A percentile compares a stretch with the other conserved stretches of the same genome.
Evolutionary conservation across 1,284 basidiomycete species (phyloP).

Genomic region (Phellinidium pouzarii): DNA sequence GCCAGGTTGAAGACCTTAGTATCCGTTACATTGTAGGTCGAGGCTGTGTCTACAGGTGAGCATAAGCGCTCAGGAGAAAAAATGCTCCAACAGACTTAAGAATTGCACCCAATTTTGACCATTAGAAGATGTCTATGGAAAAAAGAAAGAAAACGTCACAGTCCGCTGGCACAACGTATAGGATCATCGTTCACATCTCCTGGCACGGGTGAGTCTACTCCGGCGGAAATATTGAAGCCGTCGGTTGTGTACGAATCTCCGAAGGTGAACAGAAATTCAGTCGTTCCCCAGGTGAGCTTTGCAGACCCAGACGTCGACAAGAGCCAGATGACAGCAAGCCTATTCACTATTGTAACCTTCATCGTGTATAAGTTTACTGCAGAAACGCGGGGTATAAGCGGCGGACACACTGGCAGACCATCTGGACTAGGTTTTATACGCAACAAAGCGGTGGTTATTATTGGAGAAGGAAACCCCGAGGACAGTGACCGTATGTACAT

Average conservation of each 20-base stretch:
- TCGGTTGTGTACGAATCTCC: slow-evolving; percentile 49
- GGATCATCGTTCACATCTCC: slow-evolving; percentile 37
- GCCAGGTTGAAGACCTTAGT: slow-evolving; percentile 55
- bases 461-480: too few relatives aligned
- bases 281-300: slow-evolving; percentile 36
- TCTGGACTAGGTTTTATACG: too few relatives aligned
- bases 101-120: slow-evolving; percentile 59
- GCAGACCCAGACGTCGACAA: slow-evolving; percentile 17
- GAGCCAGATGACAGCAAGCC: not conserved
- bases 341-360: not conserved
- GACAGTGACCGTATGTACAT: too few relatives aligned
- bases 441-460: too few relatives aligned
- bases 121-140: slow-evolving; percentile 47
- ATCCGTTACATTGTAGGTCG: slow-evolving; percentile 49
- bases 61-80: slow-evolving; percentile 12
- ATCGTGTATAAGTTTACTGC: not conserved
- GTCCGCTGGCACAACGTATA: not conserved
- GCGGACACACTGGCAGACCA: too few relatives aligned
- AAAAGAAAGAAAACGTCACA: slow-evolving; percentile 9
- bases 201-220: slow-evolving; percentile 46
- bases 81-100: slow-evolving; percentile 34
- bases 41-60: slow-evolving; percentile 22
- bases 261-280: slow-evolving; percentile 44
- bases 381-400: too few relatives aligned
- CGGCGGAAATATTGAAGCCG: slow-evolving; percentile 55